phyloP scores from a whole-genome alignment of 164 flowering plant genomes.

The Aristolochia contorta region DNA sequence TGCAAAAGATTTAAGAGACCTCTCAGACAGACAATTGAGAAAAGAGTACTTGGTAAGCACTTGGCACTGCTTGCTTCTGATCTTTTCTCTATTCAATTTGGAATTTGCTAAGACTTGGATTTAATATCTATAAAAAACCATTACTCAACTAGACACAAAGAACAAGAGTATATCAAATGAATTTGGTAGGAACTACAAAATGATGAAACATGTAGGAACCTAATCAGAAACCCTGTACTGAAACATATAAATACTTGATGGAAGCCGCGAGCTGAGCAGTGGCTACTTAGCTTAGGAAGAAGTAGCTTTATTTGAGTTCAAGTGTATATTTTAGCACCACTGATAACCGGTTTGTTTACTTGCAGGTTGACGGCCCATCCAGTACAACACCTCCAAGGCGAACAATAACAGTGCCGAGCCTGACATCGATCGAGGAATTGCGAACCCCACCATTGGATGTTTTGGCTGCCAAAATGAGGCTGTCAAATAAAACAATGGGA shows the following conservation, averaged over 20 bases:
- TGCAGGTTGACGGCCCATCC: conserved; percentile 40
- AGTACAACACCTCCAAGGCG: conserved; percentile 27
- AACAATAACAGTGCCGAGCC: conserved; percentile 38
- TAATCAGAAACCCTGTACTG: too few species aligned
- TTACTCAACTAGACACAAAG: too few species aligned
- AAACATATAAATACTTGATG: too few species aligned
- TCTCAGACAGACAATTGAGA: conserved; percentile 40
- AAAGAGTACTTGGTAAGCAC: conserved; percentile 55
- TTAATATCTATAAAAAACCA: too few species aligned
- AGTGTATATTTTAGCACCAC: too few species aligned
- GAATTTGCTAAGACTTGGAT: too few species aligned
- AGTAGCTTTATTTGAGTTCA: too few species aligned
- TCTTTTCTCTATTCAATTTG: background rate
- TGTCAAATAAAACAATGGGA: conserved; percentile 18
- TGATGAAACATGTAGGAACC: too few species aligned
- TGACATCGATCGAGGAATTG: conserved; percentile 58
- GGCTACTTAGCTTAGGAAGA: too few species aligned
- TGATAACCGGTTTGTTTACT: background rate
- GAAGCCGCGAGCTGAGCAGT: too few species aligned
- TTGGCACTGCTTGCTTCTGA: background rate
- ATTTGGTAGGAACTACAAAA: too few species aligned
- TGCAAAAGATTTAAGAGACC: conserved; percentile 30
- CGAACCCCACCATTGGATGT: conserved; percentile 25
- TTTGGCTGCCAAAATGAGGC: conserved; percentile 12
- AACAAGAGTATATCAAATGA: too few species aligned